phyloP scores from a whole-genome alignment of 1,284 basidiomycete species.

The Marasmius fiardii region DNA sequence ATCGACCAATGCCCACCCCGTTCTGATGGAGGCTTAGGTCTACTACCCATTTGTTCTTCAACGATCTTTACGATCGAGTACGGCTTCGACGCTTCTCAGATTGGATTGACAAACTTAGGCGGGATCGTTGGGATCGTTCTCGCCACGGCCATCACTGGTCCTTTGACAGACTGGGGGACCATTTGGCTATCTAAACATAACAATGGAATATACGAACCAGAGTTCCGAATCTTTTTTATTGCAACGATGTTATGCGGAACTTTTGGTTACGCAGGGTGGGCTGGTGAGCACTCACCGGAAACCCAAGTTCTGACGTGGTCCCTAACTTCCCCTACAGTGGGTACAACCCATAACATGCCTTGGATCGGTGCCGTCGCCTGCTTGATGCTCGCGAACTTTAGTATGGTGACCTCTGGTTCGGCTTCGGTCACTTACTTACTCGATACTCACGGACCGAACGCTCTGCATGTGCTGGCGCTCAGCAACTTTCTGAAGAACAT shows the following conservation, averaged over 20 bases:
- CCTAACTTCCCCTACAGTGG: slow-evolving; percentile 21
- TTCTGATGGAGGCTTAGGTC: slow-evolving; percentile 22
- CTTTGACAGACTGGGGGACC: slow-evolving; percentile 39
- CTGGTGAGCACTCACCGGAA: slow-evolving; percentile 20
- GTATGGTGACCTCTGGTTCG: slow-evolving; percentile 36
- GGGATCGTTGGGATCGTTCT: slow-evolving; percentile 40
- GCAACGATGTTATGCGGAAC: slow-evolving; percentile 39
- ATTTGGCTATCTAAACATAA: slow-evolving; percentile 40
- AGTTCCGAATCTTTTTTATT: slow-evolving; percentile 41
- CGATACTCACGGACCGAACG: slow-evolving; percentile 37
- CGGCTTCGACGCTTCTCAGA: slow-evolving; percentile 34
- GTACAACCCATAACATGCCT: slow-evolving; percentile 37
- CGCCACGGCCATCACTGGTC: slow-evolving; percentile 34
- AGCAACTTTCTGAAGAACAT: slow-evolving; percentile 43
- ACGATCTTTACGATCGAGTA: slow-evolving; percentile 41
- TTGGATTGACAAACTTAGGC: slow-evolving; percentile 39
- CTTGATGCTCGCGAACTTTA: slow-evolving; percentile 37
- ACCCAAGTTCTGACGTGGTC: neutral
- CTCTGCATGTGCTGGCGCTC: slow-evolving; percentile 38
- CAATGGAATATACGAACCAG: slow-evolving; percentile 44
- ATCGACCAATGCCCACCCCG: neutral
- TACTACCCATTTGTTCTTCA: slow-evolving; percentile 38
- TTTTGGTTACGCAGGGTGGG: slow-evolving; percentile 44
- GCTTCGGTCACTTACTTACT: slow-evolving; percentile 42
- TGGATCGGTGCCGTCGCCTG: slow-evolving; percentile 43